These are phyloP conservation scores for Pythium vanterpoolii DNA, from an alignment of 352 stramenopile genomes.

Conservation along the genomic window DNA sequence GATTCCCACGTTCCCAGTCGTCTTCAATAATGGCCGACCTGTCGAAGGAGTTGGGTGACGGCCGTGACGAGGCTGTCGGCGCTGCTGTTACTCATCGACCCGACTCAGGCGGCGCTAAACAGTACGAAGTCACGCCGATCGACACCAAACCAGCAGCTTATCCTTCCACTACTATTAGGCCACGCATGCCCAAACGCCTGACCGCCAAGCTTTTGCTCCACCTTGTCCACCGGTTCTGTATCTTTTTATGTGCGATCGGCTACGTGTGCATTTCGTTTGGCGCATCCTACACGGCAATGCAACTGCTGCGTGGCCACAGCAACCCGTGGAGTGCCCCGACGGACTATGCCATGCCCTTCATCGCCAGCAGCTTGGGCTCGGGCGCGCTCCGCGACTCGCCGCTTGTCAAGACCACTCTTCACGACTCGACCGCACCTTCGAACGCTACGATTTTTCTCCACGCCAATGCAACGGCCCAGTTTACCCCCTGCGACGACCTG, in stretches of 20 bases:
- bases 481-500: not conserved
- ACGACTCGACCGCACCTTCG: slow-evolving; percentile 8
- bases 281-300: slow-evolving; percentile 4
- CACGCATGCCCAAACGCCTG: not conserved
- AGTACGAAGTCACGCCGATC: not conserved
- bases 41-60: not conserved
- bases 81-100: too few relatives aligned
- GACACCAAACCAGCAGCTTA: not conserved
- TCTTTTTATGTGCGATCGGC: slow-evolving; percentile 5
- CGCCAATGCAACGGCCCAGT: not conserved
- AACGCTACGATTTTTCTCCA: not conserved
- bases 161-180: too few relatives aligned
- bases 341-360: slow-evolving; percentile 18
- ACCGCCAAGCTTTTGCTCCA: slow-evolving; percentile 4
- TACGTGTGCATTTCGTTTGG: slow-evolving; percentile 14
- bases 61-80: not conserved
- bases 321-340: slow-evolving; percentile 1
- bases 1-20: too few relatives aligned
- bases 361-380: slow-evolving; percentile 26
- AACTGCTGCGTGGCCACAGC: slow-evolving; percentile 9
- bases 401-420: slow-evolving; percentile 26
- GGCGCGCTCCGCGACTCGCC: slow-evolving; percentile 30
- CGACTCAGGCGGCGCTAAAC: not conserved
- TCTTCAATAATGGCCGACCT: not conserved
- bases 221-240: slow-evolving; percentile 6